These are phyloP conservation scores for Conidiobolus incongruus DNA, from an alignment of 371 early-diverging fungal genomes.

Conservation along the genomic window DNA sequence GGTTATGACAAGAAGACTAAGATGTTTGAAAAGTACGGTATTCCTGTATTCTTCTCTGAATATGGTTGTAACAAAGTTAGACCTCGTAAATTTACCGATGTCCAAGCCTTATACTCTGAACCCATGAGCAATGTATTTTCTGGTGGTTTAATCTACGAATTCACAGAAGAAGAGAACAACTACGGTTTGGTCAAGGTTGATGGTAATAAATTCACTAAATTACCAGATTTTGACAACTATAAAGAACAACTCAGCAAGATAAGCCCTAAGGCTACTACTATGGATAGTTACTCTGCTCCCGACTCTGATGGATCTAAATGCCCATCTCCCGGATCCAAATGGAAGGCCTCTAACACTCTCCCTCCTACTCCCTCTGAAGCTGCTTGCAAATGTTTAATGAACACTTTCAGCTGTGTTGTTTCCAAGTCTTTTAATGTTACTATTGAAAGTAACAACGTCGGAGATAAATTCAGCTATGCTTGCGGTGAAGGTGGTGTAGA, in stretches of 20 bases:
- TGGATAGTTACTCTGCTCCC: too few relatives aligned
- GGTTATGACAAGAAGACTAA: constrained; percentile 30
- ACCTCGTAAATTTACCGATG: constrained; percentile 26
- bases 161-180: constrained; percentile 50
- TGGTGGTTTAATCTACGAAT: constrained; percentile 62
- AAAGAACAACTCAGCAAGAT: too few relatives aligned
- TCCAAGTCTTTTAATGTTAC: too few relatives aligned
- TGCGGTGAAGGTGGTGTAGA: neutral
- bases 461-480: neutral
- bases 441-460: neutral
- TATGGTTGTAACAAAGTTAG: constrained; percentile 31
- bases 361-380: constrained; percentile 45
- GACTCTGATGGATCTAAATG: constrained; percentile 10
- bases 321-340: constrained; percentile 20
- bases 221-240: too few relatives aligned
- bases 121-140: constrained; percentile 42
- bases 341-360: constrained; percentile 28
- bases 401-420: constrained; percentile 29
- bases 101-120: constrained; percentile 29
- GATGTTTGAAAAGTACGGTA: constrained; percentile 22
- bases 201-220: constrained; percentile 9
- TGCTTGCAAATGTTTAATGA: constrained; percentile 45
- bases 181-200: constrained; percentile 47
- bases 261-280: too few relatives aligned
- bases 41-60: constrained; percentile 37